Conservation (phyloP, 2,329 filamentous ascomycete genomes). For the Scytalidium lignicola region DNA sequence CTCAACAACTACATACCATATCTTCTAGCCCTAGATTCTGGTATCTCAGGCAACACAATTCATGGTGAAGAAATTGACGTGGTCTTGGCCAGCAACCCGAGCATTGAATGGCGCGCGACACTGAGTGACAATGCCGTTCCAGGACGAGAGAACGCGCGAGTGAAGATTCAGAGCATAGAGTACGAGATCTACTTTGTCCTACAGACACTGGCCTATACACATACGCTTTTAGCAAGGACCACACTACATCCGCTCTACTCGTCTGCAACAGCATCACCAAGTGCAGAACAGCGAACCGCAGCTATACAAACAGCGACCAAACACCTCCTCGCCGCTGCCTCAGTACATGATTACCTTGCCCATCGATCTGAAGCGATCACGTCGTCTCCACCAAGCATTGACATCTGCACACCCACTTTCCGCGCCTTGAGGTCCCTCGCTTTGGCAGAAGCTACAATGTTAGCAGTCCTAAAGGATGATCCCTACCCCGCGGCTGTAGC, state of each 20-base stretch:
- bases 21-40: slow-evolving; percentile 69
- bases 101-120: slow-evolving; percentile 81
- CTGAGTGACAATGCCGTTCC: slow-evolving; percentile 61
- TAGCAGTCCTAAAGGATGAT: slow-evolving; percentile 90
- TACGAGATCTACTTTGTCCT: slow-evolving; percentile 79
- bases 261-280: slow-evolving; percentile 54
- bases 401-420: slow-evolving; percentile 48
- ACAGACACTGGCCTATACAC: slow-evolving; percentile 68
- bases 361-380: slow-evolving; percentile 44
- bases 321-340: slow-evolving; percentile 70
- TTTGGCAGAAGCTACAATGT: slow-evolving; percentile 80
- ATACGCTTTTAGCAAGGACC: slow-evolving; percentile 67
- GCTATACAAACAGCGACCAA: slow-evolving; percentile 72
- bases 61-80: slow-evolving; percentile 62
- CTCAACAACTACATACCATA: slow-evolving; percentile 79
- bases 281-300: slow-evolving; percentile 59
- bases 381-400: slow-evolving; percentile 38
- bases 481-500: slow-evolving; percentile 81
- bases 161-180: slow-evolving; percentile 68
- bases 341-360: slow-evolving; percentile 69
- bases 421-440: slow-evolving; percentile 60
- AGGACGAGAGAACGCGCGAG: slow-evolving; percentile 58
- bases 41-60: slow-evolving; percentile 53
- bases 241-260: slow-evolving; percentile 70
- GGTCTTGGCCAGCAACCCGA: slow-evolving; percentile 53